These are phyloP conservation scores for Isatis lusitanica DNA, from an alignment of 441 rosid genomes.

Conservation along the genomic window DNA sequence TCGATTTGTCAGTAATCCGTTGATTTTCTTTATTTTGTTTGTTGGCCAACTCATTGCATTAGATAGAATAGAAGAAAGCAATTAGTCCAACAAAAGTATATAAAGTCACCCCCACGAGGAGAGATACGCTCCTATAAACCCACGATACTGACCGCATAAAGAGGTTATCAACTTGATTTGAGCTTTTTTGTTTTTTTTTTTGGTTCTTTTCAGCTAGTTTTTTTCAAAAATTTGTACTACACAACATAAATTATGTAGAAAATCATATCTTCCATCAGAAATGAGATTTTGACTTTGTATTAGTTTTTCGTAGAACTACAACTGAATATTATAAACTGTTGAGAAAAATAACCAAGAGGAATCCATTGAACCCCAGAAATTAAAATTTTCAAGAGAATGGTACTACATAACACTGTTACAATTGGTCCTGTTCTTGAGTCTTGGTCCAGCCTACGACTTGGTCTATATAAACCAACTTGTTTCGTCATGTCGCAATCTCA, in stretches of 20 bases:
- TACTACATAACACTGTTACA: conserved; percentile 6
- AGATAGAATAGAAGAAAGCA: too few relatives aligned
- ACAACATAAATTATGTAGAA: not conserved
- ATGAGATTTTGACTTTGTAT: not conserved
- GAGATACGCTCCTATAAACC: too few relatives aligned
- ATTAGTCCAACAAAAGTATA: too few relatives aligned
- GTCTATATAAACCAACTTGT: conserved; percentile 14
- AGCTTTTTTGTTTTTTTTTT: too few relatives aligned
- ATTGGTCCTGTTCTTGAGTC: not conserved
- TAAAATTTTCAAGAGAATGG: not conserved
- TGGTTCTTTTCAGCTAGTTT: not conserved
- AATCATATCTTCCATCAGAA: not conserved
- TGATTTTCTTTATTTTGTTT: too few relatives aligned
- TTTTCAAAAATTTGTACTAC: not conserved
- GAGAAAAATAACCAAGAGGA: not conserved
- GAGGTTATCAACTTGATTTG: too few relatives aligned
- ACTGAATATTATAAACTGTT: conserved; percentile 1
- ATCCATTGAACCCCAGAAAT: not conserved
- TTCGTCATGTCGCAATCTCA: conserved; percentile 44
- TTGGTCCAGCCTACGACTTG: conserved; percentile 20
- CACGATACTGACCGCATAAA: too few relatives aligned
- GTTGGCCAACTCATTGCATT: too few relatives aligned
- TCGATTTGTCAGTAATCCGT: too few relatives aligned
- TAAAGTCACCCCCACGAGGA: too few relatives aligned
- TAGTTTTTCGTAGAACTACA: conserved; percentile 17